phyloP scores from a whole-genome alignment of 2,329 filamentous ascomycete genomes.

The Metarhizium guizhouense region DNA sequence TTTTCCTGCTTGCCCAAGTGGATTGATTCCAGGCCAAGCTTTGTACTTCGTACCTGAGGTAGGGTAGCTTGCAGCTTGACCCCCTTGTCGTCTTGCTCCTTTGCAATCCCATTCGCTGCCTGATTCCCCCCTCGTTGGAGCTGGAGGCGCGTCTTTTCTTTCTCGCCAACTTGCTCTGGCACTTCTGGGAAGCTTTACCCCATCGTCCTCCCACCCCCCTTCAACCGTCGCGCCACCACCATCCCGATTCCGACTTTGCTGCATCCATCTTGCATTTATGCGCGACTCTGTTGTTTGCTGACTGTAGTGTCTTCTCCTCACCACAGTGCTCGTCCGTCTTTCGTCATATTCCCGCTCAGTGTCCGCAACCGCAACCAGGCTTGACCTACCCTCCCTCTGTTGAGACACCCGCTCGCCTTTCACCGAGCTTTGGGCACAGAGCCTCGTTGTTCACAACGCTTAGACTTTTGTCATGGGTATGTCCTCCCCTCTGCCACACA shows the following conservation, averaged over 20 bases:
- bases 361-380: conserved; percentile 14
- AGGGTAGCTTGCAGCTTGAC: conserved; percentile 10
- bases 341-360: conserved; percentile 14
- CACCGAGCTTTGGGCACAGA: conserved; percentile 12
- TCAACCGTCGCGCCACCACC: conserved; percentile 10
- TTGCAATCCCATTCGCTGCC: conserved; percentile 12
- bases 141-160: conserved; percentile 13
- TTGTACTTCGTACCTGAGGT: conserved; percentile 6
- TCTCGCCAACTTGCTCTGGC: conserved; percentile 7
- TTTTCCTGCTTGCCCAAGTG: conserved; percentile 2
- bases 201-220: conserved; percentile 11
- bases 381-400: conserved; percentile 14
- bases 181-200: conserved; percentile 7
- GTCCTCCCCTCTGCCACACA: conserved; percentile 6
- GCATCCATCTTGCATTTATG: conserved; percentile 23
- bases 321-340: conserved; percentile 9
- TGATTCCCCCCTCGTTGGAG: conserved; percentile 8
- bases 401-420: conserved; percentile 17
- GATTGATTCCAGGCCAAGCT: not conserved
- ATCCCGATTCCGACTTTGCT: conserved; percentile 17
- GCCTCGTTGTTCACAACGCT: conserved; percentile 12
- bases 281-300: conserved; percentile 22
- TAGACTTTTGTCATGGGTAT: conserved; percentile 15
- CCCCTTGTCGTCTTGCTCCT: conserved; percentile 6
- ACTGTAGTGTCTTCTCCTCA: conserved; percentile 18